Evolutionary conservation across 2,329 filamentous ascomycete genomes (phyloP).

Genomic region (Monosporascus sp.): DNA sequence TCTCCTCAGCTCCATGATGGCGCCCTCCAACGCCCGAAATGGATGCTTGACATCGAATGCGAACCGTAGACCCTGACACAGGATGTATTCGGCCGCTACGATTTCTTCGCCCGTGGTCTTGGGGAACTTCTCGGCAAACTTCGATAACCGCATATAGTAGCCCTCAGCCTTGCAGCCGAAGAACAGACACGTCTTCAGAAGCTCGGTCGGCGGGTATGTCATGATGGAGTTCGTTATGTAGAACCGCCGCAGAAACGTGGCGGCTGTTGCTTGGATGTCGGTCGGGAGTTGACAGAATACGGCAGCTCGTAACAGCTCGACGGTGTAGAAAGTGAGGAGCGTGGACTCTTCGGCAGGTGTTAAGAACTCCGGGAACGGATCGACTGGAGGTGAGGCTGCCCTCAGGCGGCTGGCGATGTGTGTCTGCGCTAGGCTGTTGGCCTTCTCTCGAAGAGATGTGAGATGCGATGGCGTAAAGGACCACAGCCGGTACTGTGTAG

Average conservation of each 20-base stretch:
- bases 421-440: constrained; percentile 66
- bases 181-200: constrained; percentile 86
- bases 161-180: constrained; percentile 92
- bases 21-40: constrained; percentile 80
- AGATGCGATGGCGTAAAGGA: constrained; percentile 77
- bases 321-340: constrained; percentile 72
- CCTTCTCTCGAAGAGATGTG: constrained; percentile 65
- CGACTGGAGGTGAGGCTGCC: constrained; percentile 41
- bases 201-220: constrained; percentile 88
- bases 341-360: constrained; percentile 77
- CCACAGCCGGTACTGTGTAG: constrained; percentile 89
- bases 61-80: constrained; percentile 89
- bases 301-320: constrained; percentile 52
- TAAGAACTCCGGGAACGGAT: constrained; percentile 67
- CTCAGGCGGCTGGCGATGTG: constrained; percentile 57
- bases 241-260: constrained; percentile 88
- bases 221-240: constrained; percentile 94
- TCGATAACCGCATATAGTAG: constrained; percentile 59
- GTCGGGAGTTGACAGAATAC: constrained; percentile 47
- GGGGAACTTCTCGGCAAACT: constrained; percentile 65
- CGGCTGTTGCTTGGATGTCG: constrained; percentile 65
- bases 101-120: constrained; percentile 74
- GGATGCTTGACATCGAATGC: constrained; percentile 92
- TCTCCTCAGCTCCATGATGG: constrained; percentile 73
- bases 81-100: constrained; percentile 83